These are phyloP conservation scores for Rhizophora mangle DNA, from an alignment of 345 rosid species.

Conservation along the genomic window DNA sequence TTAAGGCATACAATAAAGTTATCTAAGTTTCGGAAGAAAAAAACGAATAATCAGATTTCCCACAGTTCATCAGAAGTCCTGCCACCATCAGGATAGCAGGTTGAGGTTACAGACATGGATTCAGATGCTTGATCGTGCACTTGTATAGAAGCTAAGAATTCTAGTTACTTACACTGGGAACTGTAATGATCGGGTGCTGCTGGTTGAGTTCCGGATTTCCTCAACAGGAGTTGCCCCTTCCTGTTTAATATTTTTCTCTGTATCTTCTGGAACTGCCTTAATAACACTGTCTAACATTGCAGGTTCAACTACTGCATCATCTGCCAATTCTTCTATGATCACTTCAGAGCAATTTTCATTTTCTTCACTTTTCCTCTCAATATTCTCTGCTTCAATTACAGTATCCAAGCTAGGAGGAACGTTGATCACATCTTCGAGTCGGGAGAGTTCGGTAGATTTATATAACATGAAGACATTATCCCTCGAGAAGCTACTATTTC, in stretches of 20 bases:
- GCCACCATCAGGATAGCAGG: too few relatives aligned
- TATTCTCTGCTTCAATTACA: conserved; percentile 27
- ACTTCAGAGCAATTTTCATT: neutral
- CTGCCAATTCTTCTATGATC: neutral
- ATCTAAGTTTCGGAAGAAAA: too few relatives aligned
- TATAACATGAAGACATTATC: conserved; percentile 46
- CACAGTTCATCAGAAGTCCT: too few relatives aligned
- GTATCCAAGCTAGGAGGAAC: conserved; percentile 25
- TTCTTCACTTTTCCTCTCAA: conserved; percentile 4
- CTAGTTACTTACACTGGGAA: conserved; percentile 60
- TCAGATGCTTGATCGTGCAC: neutral
- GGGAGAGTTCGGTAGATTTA: conserved; percentile 56
- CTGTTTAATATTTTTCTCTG: conserved; percentile 7
- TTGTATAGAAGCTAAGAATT: neutral
- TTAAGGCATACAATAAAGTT: too few relatives aligned
- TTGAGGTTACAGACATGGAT: neutral
- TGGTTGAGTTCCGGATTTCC: conserved; percentile 21
- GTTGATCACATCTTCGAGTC: conserved; percentile 42
- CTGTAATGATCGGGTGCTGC: conserved; percentile 61
- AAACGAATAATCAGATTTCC: too few relatives aligned
- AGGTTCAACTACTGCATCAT: neutral
- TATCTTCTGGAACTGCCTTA: neutral
- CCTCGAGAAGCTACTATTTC: conserved; percentile 49
- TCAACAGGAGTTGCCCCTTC: conserved; percentile 18
- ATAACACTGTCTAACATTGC: neutral